Percentiles rank a stretch among this genome's conserved stretches.
Conservation (phyloP, 176 grass and related monocot species). For the Metroxylon sagu region DNA sequence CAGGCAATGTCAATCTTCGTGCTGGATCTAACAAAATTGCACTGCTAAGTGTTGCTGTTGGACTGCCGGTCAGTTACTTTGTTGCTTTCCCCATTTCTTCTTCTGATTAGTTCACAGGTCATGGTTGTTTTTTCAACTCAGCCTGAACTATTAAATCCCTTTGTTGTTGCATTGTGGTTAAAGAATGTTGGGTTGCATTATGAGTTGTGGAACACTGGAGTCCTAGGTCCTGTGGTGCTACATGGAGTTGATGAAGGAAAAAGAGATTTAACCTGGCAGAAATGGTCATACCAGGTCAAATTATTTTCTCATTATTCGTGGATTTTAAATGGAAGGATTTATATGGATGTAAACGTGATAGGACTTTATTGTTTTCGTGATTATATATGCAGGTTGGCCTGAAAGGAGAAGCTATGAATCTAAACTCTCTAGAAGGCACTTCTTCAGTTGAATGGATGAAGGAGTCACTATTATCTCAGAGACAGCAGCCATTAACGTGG, state of each 20-base stretch:
- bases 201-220: slow-evolving; percentile 90
- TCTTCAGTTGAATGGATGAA: slow-evolving; percentile 96
- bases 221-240: slow-evolving; percentile 75
- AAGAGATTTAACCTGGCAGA: slow-evolving; percentile 87
- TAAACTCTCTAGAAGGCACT: slow-evolving; percentile 83
- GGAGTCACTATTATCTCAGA: slow-evolving; percentile 61
- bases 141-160: not conserved
- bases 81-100: too few species aligned
- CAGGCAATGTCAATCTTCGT: slow-evolving; percentile 61
- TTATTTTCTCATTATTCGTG: not conserved
- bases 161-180: slow-evolving; percentile 11
- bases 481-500: slow-evolving; percentile 73
- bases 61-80: slow-evolving; percentile 64
- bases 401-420: slow-evolving; percentile 96
- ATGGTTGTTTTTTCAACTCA: not conserved
- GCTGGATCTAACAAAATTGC: slow-evolving; percentile 79
- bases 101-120: too few species aligned
- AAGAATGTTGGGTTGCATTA: slow-evolving; percentile 96
- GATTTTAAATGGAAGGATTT: slow-evolving; percentile 4
- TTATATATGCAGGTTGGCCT: slow-evolving; percentile 56
- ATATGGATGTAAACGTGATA: not conserved
- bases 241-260: slow-evolving; percentile 74
- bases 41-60: slow-evolving; percentile 82
- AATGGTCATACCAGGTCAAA: slow-evolving; percentile 87
- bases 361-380: not conserved